Percentiles rank a stretch among this genome's conserved stretches.
Evolutionary conservation across 1,284 basidiomycete genomes (phyloP).

Genomic region (Ceratobasidium papillatum): DNA sequence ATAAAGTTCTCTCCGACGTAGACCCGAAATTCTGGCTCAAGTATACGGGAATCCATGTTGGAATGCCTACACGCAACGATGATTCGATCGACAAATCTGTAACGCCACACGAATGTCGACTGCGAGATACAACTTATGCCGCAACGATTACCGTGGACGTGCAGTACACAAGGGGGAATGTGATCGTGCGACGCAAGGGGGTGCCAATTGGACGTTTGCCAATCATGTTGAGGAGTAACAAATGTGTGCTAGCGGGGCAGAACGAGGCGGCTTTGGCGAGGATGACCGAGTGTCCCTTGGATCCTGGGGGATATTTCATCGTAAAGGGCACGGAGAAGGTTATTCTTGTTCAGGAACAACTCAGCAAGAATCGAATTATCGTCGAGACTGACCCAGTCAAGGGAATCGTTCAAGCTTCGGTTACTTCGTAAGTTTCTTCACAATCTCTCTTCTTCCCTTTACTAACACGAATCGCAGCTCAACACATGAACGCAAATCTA

Average conservation of each 20-base stretch:
- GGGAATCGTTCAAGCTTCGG: conserved; percentile 93
- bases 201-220: conserved; percentile 93
- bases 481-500: conserved; percentile 97
- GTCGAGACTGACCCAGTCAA: conserved; percentile 95
- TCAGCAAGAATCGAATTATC: conserved; percentile 99
- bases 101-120: conserved; percentile 96
- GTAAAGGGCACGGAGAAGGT: conserved; percentile 99
- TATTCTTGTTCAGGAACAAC: conserved; percentile 97
- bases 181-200: conserved; percentile 83
- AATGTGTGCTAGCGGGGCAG: conserved; percentile 86
- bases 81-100: conserved; percentile 83
- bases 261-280: conserved; percentile 84
- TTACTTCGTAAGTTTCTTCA: conserved; percentile 81
- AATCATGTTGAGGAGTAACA: conserved; percentile 96
- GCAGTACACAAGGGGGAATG: conserved; percentile 93
- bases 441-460: not conserved
- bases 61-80: conserved; percentile 90
- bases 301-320: conserved; percentile 99
- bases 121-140: conserved; percentile 95
- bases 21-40: conserved; percentile 98
- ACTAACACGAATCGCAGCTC: conserved; percentile 60
- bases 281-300: conserved; percentile 97
- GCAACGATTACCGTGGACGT: conserved; percentile 96
- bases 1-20: conserved; percentile 93
- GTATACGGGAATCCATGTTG: conserved; percentile 95